Conservation (phyloP, 1,139 yeast genomes). For the Suhomyces terraborum region DNA sequence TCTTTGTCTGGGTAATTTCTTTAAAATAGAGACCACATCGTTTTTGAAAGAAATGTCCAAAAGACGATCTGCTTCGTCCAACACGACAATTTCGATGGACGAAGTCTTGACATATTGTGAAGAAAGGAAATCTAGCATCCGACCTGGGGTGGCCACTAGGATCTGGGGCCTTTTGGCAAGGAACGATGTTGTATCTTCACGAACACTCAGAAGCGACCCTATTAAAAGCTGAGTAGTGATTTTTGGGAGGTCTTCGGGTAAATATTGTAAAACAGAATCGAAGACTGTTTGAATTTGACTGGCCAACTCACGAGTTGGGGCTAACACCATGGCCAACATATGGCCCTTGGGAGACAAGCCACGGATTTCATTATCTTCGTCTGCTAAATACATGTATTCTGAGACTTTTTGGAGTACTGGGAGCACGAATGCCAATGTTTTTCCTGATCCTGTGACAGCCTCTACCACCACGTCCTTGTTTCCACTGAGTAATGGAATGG, state of each 20-base stretch:
- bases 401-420: constrained; percentile 75
- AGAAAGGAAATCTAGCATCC: constrained; percentile 72
- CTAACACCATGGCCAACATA: constrained; percentile 68
- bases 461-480: constrained; percentile 96
- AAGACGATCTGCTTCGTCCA: constrained; percentile 93
- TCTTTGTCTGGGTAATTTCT: constrained; percentile 80
- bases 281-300: constrained; percentile 76
- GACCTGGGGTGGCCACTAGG: constrained; percentile 91
- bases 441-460: constrained; percentile 97
- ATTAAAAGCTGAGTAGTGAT: constrained; percentile 73
- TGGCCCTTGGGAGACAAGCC: constrained; percentile 56
- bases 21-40: constrained; percentile 67
- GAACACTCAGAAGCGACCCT: constrained; percentile 72
- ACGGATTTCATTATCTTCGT: constrained; percentile 24
- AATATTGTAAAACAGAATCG: constrained; percentile 55
- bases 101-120: constrained; percentile 51
- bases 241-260: constrained; percentile 48
- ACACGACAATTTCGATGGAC: constrained; percentile 70
- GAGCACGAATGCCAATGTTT: constrained; percentile 81
- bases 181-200: constrained; percentile 72
- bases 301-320: constrained; percentile 94
- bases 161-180: constrained; percentile 62
- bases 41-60: constrained; percentile 76
- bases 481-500: constrained; percentile 82
- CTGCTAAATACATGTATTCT: constrained; percentile 26